These are phyloP conservation scores for Thalia dealbata DNA, from an alignment of 176 grass and related monocot genomes.

Conservation along the genomic window DNA sequence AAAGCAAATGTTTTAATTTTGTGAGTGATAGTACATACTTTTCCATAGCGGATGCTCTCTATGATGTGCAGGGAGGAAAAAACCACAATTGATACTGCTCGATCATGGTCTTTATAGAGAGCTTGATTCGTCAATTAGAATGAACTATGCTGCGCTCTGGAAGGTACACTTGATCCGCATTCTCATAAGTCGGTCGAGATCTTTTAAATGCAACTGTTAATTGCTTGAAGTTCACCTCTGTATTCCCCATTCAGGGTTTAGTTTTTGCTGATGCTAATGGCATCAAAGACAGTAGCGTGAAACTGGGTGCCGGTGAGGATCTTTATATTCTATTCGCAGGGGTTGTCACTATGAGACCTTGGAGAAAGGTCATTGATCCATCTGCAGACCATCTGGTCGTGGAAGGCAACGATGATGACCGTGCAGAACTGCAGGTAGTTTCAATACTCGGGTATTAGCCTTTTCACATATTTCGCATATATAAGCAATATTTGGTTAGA, in stretches of 20 bases:
- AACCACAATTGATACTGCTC: conserved; percentile 83
- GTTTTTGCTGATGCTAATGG: conserved; percentile 57
- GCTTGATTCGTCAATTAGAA: conserved; percentile 69
- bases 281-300: conserved; percentile 75
- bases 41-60: conserved; percentile 8
- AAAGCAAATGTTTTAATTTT: too few relatives aligned
- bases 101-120: conserved; percentile 97
- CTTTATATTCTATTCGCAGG: conserved; percentile 70
- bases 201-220: background rate
- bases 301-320: conserved; percentile 88
- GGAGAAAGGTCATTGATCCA: conserved; percentile 80
- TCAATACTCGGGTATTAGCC: too few relatives aligned
- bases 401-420: conserved; percentile 32
- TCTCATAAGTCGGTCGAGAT: background rate
- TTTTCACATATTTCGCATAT: too few relatives aligned
- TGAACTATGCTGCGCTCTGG: conserved; percentile 92
- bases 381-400: conserved; percentile 70
- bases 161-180: conserved; percentile 33
- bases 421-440: conserved; percentile 72
- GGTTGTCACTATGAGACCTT: conserved; percentile 87
- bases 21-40: too few relatives aligned
- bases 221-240: background rate
- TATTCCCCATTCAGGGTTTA: conserved; percentile 61
- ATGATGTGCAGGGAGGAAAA: conserved; percentile 43
- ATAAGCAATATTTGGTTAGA: too few relatives aligned